Evolutionary conservation across 2,329 filamentous ascomycete species (phyloP), one percentile per base, ranked within the genome.

Genomic region (Alternaria atra): DNA sequence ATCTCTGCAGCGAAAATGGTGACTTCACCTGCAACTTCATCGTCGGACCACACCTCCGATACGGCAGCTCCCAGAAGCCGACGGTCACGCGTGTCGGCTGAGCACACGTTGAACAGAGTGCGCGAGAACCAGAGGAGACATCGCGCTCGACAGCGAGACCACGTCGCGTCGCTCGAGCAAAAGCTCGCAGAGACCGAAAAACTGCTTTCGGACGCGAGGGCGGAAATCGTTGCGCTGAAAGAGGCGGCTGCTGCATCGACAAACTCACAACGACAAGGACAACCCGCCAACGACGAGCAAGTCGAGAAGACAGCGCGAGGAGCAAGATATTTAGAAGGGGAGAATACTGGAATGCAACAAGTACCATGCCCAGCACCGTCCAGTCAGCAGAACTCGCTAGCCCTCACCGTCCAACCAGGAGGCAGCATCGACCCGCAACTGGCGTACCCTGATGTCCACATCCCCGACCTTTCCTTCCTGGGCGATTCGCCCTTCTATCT

Each of bases 41-140:
- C 68, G 20, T 67, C 68, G 27, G 52, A 55, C n/a, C 61, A 58
- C 34, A 52, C 63, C 12, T 56, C 63, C 15, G 61, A 64, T 40
- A 54, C 55, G n/a, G 17, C 55, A 8, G 60, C 52, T 4, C 64
- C 67, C 48, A 69, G 61, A 56, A 51, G 60, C 25, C 70, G 71
- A 27, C 40, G 53, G 37, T 32, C 58, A 29, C 58, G 58, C 32
- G 75, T 77, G 8, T 70, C 74, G 25, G 70, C 77, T 44, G 73
- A 75, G 47, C 76, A 80, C 64, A 75, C 79, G 0, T 63, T 80
- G 23, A 72, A 69, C 52, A 79, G 84, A 7, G 80, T 84, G 15
- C 82, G 83, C n/a, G 80, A 85, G 46, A 86, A 85, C 63, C 83
- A 85, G 67, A 80, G 84, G 39, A 80, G 83, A 25, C 83, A 85